Evolutionary conservation across 2,329 filamentous ascomycete genomes (phyloP).

Genomic region (Nigrograna mackinnonii): DNA sequence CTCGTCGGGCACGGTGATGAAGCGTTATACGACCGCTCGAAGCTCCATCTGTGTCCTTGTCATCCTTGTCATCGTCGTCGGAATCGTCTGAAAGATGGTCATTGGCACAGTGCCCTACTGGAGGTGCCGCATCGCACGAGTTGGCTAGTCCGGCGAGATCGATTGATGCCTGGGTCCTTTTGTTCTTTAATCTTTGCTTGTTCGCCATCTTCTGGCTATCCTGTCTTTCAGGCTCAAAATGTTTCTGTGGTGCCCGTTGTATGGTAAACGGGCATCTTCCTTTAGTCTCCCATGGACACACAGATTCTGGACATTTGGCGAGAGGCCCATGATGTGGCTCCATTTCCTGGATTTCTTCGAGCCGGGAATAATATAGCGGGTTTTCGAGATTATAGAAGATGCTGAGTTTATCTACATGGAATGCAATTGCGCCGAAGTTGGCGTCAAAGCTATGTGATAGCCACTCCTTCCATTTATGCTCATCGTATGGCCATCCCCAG

Average conservation of each 20-base stretch:
- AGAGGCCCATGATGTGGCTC: conserved; percentile 6
- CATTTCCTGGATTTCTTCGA: conserved; percentile 14
- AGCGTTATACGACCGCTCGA: conserved; percentile 1
- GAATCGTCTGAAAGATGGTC: conserved; percentile 14
- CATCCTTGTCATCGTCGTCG: conserved; percentile 5
- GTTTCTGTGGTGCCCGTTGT: conserved; percentile 2
- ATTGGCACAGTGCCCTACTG: conserved; percentile 16
- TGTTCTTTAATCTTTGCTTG: conserved; percentile 7
- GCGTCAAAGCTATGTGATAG: conserved; percentile 12
- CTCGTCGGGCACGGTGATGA: conserved; percentile 15
- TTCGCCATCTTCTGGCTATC: conserved; percentile 15
- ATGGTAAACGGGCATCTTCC: conserved; percentile 1
- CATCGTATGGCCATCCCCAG: conserved; percentile 24
- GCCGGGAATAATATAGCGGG: conserved; percentile 14
- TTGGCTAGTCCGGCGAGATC: conserved; percentile 9
- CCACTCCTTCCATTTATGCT: conserved; percentile 16
- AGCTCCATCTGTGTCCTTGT: too few relatives aligned
- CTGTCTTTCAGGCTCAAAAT: background rate
- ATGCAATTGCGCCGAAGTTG: conserved; percentile 17
- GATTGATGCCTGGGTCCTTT: background rate
- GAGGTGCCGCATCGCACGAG: conserved; percentile 6
- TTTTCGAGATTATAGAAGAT: conserved; percentile 29
- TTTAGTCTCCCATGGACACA: conserved; percentile 9
- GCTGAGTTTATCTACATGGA: conserved; percentile 19
- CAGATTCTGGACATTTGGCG: conserved; percentile 11